Conservation (phyloP, 2,329 filamentous ascomycete species). For the Geosmithia putterillii region DNA sequence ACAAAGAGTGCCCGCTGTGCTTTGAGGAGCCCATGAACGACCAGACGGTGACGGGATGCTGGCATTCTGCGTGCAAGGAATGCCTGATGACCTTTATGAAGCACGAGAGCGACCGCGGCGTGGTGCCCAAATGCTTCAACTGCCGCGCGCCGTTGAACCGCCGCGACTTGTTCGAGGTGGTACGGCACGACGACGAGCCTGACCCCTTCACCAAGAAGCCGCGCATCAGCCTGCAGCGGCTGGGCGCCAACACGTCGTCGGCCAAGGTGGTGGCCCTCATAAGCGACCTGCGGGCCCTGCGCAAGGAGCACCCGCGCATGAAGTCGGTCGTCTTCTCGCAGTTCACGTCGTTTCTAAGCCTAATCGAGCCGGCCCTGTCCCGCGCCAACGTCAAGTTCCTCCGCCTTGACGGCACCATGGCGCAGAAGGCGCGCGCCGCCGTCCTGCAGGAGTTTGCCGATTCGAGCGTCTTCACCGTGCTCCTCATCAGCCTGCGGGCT, state of each 20-base stretch:
- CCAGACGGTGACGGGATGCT: slow-evolving; percentile 89
- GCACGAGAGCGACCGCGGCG: slow-evolving; percentile 67
- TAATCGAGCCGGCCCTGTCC: slow-evolving; percentile 72
- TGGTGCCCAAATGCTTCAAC: slow-evolving; percentile 75
- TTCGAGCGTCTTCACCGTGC: slow-evolving; percentile 49
- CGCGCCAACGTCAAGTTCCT: slow-evolving; percentile 64
- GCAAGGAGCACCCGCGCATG: slow-evolving; percentile 50
- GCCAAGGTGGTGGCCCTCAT: slow-evolving; percentile 81
- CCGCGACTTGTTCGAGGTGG: slow-evolving; percentile 83
- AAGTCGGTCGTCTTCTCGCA: slow-evolving; percentile 95
- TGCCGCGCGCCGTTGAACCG: slow-evolving; percentile 74
- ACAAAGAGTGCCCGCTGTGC: slow-evolving; percentile 88
- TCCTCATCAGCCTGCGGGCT: slow-evolving; percentile 76
- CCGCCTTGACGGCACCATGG: slow-evolving; percentile 85
- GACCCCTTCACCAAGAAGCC: slow-evolving; percentile 30
- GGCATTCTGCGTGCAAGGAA: slow-evolving; percentile 93
- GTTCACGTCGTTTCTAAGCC: slow-evolving; percentile 89
- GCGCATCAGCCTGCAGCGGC: slow-evolving; percentile 47
- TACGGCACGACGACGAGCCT: slow-evolving; percentile 58
- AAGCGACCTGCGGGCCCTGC: slow-evolving; percentile 57
- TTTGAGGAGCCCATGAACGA: slow-evolving; percentile 92
- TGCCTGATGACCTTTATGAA: slow-evolving; percentile 85
- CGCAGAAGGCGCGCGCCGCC: slow-evolving; percentile 69
- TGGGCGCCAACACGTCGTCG: slow-evolving; percentile 58
- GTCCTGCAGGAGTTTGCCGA: slow-evolving; percentile 64